Evolutionary conservation across 192 early-diverging fungal species (phyloP), one percentile per base, ranked within the genome.

Genomic region (Backusella morwellensis): DNA sequence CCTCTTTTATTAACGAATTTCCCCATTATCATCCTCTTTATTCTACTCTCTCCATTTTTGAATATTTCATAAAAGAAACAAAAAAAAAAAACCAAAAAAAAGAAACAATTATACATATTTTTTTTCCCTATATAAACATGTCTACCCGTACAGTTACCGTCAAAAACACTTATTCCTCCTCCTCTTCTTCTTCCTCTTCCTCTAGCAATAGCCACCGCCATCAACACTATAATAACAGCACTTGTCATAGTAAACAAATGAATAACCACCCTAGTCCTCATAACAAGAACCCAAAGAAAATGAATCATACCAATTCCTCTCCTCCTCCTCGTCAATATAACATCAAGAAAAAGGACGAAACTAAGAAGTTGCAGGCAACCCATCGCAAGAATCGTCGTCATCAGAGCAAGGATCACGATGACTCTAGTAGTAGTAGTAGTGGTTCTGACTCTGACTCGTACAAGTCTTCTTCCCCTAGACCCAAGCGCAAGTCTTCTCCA

Each of bases 341-440:
- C 17, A 50, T 8, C 19, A 68, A 50, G 70, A 72, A 72, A 15
- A 72, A 71, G 38, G 35, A 23, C 21, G 23, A 71, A 68, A 68
- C 67, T 68, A 68, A 35, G 36, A 71, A 70, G 68, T 40, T 40
- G 68, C 68, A 70, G 68, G 35, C 35, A 40, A 70, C 68, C 38
- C 68, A 36, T 36, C 32, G 36, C 14, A 70, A 70, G 35, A 71
- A 26, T 71, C 70, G 21, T 44, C 70, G 21, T 72, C 70, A 23
- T 44, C 70, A 47, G n/a, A 44, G 19, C 4, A 72, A 70, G 35
- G 38, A 70, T 19, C 19, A 70, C 21, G 38, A 70, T 36, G 38
- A 70, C 36, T 23, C 21, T 36, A 70, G 38, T 38, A 70, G 36
- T 38, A 59, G 54, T 23, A 9, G 56, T 29, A 63, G 56, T 29